phyloP scores from a whole-genome alignment of 805 yeast species.

The Lipomyces yamadae region DNA sequence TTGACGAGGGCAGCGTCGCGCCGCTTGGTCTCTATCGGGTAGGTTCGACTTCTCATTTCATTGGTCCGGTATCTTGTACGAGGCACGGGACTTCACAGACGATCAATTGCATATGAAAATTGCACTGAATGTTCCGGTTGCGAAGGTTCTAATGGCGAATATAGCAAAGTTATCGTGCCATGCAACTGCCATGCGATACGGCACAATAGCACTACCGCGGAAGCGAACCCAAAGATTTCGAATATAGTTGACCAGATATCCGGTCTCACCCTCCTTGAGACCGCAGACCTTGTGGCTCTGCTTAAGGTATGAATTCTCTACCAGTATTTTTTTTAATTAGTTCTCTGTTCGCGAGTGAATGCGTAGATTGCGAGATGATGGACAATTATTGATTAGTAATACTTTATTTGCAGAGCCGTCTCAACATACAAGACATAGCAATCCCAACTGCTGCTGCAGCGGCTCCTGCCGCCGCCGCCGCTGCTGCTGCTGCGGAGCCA shows the following conservation, averaged over 20 bases:
- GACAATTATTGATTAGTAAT: background rate
- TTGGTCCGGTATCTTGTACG: background rate
- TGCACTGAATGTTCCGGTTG: background rate
- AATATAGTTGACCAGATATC: slow-evolving; percentile 90
- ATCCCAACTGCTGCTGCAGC: slow-evolving; percentile 62
- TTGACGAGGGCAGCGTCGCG: slow-evolving; percentile 21
- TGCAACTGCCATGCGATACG: slow-evolving; percentile 40
- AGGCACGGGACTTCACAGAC: background rate
- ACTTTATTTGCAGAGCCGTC: slow-evolving; percentile 51
- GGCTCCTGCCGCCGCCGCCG: slow-evolving; percentile 60
- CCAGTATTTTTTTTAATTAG: slow-evolving; percentile 39
- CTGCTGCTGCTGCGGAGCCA: slow-evolving; percentile 71
- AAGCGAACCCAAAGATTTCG: slow-evolving; percentile 78
- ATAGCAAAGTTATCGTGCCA: slow-evolving; percentile 9
- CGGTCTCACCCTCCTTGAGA: slow-evolving; percentile 87
- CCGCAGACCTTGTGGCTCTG: slow-evolving; percentile 79
- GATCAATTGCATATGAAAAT: background rate
- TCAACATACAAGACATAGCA: slow-evolving; percentile 92
- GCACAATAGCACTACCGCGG: slow-evolving; percentile 48
- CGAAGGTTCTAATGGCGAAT: background rate
- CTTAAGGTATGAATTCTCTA: slow-evolving; percentile 44
- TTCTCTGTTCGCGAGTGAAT: background rate
- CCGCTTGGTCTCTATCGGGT: slow-evolving; percentile 24
- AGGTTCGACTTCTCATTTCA: background rate
- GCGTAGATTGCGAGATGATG: background rate